These are phyloP conservation scores for Hypocreales sp. DNA, from an alignment of 2,329 filamentous ascomycete species.

Conservation along the genomic window DNA sequence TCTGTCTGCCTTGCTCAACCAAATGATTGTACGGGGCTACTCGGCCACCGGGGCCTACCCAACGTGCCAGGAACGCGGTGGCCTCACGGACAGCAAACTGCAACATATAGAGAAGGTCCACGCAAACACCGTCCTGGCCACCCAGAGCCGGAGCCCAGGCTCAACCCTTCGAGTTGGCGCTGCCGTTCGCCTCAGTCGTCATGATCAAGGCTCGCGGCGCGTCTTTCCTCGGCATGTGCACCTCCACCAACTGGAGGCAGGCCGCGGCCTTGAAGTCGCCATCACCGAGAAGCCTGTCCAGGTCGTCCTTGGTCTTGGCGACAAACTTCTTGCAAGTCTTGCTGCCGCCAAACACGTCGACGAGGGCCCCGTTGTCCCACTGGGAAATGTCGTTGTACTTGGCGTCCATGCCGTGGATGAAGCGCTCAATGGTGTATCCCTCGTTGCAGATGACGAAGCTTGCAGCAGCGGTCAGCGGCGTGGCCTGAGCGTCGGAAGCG, in stretches of 20 bases:
- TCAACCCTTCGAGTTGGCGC: slow-evolving; percentile 49
- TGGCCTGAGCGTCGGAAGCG: too few species aligned
- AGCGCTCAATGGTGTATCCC: slow-evolving; percentile 79
- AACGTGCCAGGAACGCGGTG: too few species aligned
- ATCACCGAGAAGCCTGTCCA: slow-evolving; percentile 49
- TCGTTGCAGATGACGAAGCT: slow-evolving; percentile 77
- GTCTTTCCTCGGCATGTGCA: slow-evolving; percentile 69
- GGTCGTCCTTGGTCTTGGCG: slow-evolving; percentile 53
- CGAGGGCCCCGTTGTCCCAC: slow-evolving; percentile 60
- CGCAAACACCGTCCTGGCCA: too few species aligned
- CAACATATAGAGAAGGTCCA: too few species aligned
- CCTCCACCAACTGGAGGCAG: slow-evolving; percentile 57
- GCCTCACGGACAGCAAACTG: too few species aligned
- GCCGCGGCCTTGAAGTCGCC: slow-evolving; percentile 43
- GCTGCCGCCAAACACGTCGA: slow-evolving; percentile 51
- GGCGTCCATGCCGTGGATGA: slow-evolving; percentile 70
- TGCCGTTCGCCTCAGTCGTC: slow-evolving; percentile 57
- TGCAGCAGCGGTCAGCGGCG: slow-evolving; percentile 1
- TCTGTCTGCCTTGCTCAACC: too few species aligned
- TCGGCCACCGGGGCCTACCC: too few species aligned
- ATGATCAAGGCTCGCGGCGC: slow-evolving; percentile 54
- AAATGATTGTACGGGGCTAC: too few species aligned
- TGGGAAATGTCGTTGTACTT: slow-evolving; percentile 65
- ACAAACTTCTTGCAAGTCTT: slow-evolving; percentile 46
- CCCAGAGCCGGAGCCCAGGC: too few species aligned